Percentiles rank a stretch among this genome's conserved stretches.
Conservation (phyloP, 345 rosid genomes). For the Populus nigra region DNA sequence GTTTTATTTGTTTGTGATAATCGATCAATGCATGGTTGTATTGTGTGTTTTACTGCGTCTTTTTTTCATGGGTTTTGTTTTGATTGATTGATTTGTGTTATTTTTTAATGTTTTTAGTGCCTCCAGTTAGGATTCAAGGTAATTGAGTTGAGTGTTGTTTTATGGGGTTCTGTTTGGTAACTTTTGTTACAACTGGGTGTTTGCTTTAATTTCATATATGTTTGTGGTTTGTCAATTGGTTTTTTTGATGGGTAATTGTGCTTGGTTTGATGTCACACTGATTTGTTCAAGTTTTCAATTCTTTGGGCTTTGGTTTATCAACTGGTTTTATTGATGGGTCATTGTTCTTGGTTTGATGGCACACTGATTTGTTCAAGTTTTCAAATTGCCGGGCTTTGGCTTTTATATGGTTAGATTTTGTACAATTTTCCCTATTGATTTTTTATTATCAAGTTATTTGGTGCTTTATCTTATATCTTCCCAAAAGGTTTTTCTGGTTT, state of each 20-base stretch:
- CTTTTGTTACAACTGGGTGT: neutral
- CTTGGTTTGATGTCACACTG: too few species aligned
- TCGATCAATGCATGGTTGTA: conserved; percentile 10
- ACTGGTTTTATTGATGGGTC: neutral
- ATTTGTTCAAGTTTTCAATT: too few species aligned
- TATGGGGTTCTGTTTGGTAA: neutral
- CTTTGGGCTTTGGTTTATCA: too few species aligned
- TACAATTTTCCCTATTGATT: neutral
- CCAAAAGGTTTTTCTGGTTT: too few species aligned
- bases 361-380: neutral
- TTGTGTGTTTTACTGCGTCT: neutral
- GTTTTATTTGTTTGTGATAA: neutral
- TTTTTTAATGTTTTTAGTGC: neutral
- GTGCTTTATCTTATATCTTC: neutral
- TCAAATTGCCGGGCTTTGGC: neutral
- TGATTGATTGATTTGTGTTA: conserved; percentile 1
- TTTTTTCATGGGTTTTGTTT: neutral
- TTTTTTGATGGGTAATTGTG: too few species aligned
- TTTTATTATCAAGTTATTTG: neutral
- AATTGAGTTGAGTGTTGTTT: neutral
- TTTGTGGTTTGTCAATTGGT: neutral
- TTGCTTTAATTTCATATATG: neutral
- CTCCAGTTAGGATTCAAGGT: neutral
- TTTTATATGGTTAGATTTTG: neutral
- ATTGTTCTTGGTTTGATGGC: neutral